Conservation (phyloP, 2,329 filamentous ascomycete species). For the Fusarium metavorans region DNA sequence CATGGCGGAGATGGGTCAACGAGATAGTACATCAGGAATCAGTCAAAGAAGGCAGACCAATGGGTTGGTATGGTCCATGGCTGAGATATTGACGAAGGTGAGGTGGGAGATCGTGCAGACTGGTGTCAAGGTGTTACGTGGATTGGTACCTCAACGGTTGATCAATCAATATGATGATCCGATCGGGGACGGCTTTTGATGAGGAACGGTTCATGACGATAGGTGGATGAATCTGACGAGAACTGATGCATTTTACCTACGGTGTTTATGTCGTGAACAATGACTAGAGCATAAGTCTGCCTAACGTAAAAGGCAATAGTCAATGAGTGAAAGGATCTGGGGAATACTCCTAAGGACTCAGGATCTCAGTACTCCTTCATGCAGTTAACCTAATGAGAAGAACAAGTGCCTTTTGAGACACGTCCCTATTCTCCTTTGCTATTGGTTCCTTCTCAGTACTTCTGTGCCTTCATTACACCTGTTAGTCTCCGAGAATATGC, state of each 20-base stretch:
- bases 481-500: neutral
- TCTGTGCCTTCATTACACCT: too few species aligned
- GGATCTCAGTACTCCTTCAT: neutral
- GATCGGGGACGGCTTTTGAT: neutral
- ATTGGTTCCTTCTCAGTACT: neutral
- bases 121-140: slow-evolving; percentile 66
- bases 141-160: slow-evolving; percentile 47
- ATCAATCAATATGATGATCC: slow-evolving; percentile 44
- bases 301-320: neutral
- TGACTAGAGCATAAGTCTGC: neutral
- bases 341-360: neutral
- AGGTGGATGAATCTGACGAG: neutral
- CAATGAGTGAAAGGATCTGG: neutral
- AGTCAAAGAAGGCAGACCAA: slow-evolving; percentile 62
- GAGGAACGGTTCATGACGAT: neutral
- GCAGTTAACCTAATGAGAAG: neutral
- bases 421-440: neutral
- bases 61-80: slow-evolving; percentile 67
- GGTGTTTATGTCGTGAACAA: neutral
- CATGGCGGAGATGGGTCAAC: slow-evolving; percentile 50
- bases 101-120: slow-evolving; percentile 73
- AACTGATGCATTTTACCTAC: neutral
- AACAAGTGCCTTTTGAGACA: neutral
- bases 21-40: slow-evolving; percentile 43
- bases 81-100: slow-evolving; percentile 65